Percentiles rank a stretch among this genome's conserved stretches.
These are phyloP conservation scores for Schizothecium vesticola DNA, from an alignment of 495 filamentous ascomycete genomes.

Conservation along the genomic window DNA sequence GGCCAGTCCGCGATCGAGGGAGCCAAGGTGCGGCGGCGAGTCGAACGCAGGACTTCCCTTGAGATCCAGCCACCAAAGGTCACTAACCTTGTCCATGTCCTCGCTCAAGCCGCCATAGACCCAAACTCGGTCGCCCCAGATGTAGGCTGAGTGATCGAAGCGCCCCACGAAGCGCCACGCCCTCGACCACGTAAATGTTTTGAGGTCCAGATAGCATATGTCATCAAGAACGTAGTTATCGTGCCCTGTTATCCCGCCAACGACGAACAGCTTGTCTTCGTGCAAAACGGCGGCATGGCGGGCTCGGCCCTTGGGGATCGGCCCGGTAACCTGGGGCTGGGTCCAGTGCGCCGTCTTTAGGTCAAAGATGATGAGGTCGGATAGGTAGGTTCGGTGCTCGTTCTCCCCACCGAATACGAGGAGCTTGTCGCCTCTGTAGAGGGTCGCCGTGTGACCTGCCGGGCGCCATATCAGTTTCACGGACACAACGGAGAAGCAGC, in stretches of 20 bases:
- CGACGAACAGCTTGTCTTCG: conserved; percentile 92
- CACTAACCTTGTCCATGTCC: conserved; percentile 91
- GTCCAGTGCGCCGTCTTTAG: conserved; percentile 90
- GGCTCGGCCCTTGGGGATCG: conserved; percentile 79
- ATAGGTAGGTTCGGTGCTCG: conserved; percentile 90
- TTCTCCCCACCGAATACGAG: conserved; percentile 97
- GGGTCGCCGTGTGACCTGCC: conserved; percentile 86
- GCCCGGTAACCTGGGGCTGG: conserved; percentile 77
- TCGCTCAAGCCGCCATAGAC: conserved; percentile 93
- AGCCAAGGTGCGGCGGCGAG: conserved; percentile 62
- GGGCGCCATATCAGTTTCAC: neutral
- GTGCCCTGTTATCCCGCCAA: conserved; percentile 83
- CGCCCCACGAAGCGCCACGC: conserved; percentile 91
- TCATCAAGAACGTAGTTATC: conserved; percentile 88
- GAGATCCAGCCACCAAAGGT: conserved; percentile 95
- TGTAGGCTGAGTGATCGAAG: conserved; percentile 89
- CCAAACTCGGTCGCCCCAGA: conserved; percentile 86
- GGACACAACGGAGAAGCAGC: neutral
- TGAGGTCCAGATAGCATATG: conserved; percentile 91
- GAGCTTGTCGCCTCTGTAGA: conserved; percentile 90
- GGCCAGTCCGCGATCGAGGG: conserved; percentile 43
- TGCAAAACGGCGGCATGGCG: conserved; percentile 91
- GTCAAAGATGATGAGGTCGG: conserved; percentile 93
- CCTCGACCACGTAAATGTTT: conserved; percentile 96
- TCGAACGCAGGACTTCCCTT: conserved; percentile 83